A percentile compares a stretch with the other conserved stretches of the same genome.
Evolutionary conservation across 768 basidiomycete species (phyloP).

Genomic region (Amanita phalloides): DNA sequence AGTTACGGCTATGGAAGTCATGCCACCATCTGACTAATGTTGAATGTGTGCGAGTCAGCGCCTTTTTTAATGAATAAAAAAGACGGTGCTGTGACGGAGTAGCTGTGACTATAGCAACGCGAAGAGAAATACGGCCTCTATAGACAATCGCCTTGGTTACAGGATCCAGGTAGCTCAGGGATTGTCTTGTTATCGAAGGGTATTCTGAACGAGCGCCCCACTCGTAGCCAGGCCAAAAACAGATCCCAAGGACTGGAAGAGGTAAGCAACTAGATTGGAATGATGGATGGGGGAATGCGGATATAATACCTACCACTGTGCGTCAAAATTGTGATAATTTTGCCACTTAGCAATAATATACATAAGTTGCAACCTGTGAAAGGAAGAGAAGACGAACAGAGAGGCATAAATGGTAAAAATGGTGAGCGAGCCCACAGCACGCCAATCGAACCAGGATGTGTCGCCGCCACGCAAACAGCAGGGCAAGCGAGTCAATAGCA

Average conservation of each 20-base stretch:
- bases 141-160: constrained; percentile 25
- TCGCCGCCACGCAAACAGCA: constrained; percentile 48
- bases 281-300: background rate
- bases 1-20: too few species aligned
- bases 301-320: constrained; percentile 36
- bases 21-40: background rate
- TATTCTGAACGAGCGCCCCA: constrained; percentile 43
- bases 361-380: background rate
- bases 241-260: constrained; percentile 53
- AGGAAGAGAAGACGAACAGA: constrained; percentile 23
- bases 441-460: constrained; percentile 30
- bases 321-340: constrained; percentile 48
- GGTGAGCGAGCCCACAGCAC: constrained; percentile 25
- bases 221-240: constrained; percentile 47
- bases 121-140: constrained; percentile 39
- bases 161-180: constrained; percentile 35
- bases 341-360: constrained; percentile 23
- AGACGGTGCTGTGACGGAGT: constrained; percentile 26
- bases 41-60: constrained; percentile 12
- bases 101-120: constrained; percentile 24
- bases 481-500: constrained; percentile 44
- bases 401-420: constrained; percentile 22
- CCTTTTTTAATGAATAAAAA: constrained; percentile 41
- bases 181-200: constrained; percentile 34
- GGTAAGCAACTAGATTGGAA: constrained; percentile 38